Conservation (phyloP, 345 rosid species). For the Passiflora organensis region DNA sequence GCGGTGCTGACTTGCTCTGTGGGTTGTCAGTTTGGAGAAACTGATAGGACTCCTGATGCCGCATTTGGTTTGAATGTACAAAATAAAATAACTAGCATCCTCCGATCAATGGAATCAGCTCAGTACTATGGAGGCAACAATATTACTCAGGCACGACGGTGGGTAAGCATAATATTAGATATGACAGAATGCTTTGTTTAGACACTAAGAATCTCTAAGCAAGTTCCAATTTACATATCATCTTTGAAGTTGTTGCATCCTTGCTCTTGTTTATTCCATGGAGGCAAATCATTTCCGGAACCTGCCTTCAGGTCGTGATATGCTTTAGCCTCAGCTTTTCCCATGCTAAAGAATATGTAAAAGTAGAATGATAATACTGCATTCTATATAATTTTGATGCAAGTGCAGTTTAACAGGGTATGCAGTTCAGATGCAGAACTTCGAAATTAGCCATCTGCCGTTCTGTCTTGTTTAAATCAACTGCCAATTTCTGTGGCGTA, state of each 20-base stretch:
- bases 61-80: slow-evolving; percentile 43
- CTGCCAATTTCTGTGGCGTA: no score
- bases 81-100: slow-evolving; percentile 43
- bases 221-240: background rate
- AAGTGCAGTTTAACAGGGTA: no score
- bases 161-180: slow-evolving; percentile 79
- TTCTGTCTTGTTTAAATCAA: no score
- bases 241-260: background rate
- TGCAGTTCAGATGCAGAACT: no score
- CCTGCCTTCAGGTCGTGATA: background rate
- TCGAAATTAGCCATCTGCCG: no score
- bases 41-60: slow-evolving; percentile 56
- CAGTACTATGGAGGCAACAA: slow-evolving; percentile 69
- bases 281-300: background rate
- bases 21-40: slow-evolving; percentile 58
- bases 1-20: slow-evolving; percentile 62
- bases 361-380: no score
- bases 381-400: no score
- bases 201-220: slow-evolving; percentile 1
- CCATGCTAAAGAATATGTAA: no score
- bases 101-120: slow-evolving; percentile 92
- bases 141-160: slow-evolving; percentile 83
- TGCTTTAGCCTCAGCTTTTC: no score
- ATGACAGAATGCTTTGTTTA: background rate
- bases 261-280: background rate